Percentiles rank a stretch among this genome's conserved stretches.
phyloP scores from a whole-genome alignment of 1,139 yeast genomes.

The Taphrina confusa region DNA sequence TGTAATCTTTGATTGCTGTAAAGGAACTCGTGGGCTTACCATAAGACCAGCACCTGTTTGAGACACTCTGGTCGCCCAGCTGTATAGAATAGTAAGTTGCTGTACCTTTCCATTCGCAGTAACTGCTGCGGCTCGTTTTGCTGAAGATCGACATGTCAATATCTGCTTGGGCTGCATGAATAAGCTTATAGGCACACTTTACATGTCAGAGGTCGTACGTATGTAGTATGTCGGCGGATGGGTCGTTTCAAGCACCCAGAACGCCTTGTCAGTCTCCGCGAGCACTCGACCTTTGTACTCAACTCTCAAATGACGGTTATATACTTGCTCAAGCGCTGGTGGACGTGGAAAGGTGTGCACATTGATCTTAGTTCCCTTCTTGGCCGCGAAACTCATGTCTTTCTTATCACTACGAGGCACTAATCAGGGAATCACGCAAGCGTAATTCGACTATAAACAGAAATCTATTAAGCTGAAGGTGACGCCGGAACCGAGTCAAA shows the following conservation, averaged over 20 bases:
- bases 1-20: constrained; percentile 26
- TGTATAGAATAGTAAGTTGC: constrained; percentile 21
- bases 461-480: too few relatives aligned
- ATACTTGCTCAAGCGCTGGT: constrained; percentile 26
- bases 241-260: constrained; percentile 33
- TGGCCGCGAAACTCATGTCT: constrained; percentile 18
- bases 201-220: constrained; percentile 12
- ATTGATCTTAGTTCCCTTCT: constrained; percentile 27
- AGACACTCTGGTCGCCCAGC: neutral
- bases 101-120: constrained; percentile 31
- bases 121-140: constrained; percentile 6
- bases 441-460: too few relatives aligned
- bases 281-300: constrained; percentile 10
- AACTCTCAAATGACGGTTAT: constrained; percentile 16
- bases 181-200: too few relatives aligned
- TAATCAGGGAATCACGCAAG: too few relatives aligned
- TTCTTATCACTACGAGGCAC: too few relatives aligned
- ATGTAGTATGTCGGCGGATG: constrained; percentile 32
- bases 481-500: too few relatives aligned
- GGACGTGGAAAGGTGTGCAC: constrained; percentile 33
- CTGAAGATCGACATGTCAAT: constrained; percentile 22
- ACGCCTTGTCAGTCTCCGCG: constrained; percentile 25
- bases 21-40: constrained; percentile 10
- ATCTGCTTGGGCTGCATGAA: constrained; percentile 8
- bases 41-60: constrained; percentile 30